Base-by-base conservation (phyloP, 2,329 filamentous ascomycete genomes). In the Colletotrichum orchidophilum region DNA sequence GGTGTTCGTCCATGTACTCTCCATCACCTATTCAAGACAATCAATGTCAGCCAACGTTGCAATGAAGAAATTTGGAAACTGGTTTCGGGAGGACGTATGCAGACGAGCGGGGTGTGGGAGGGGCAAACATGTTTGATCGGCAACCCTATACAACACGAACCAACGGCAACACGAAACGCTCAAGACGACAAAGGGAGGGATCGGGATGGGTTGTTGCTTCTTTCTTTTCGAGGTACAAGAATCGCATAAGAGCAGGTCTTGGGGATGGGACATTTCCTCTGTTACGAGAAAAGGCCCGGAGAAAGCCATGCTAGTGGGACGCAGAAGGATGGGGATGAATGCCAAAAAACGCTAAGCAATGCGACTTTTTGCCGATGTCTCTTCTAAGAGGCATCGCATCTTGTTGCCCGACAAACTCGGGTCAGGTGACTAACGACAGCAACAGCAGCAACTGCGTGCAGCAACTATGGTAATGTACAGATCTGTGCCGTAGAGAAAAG, bases 1-100 rank as follows among this genome's bases (percentile, higher is more conserved):
- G 87, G 81, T 91, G 88, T 78, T 90, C 87, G 78, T 90, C 87
- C 84, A 91, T 91, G 78, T 84, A 78, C 76, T 87, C 87, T 83
- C 88, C 88, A 80, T 88, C 89, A 81, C 87, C 91, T 89, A 82
- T 76, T 61, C 29, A 55, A 46, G 46, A 67, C 24, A 53, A 15
- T 29, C 27, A 78, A 78, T 61, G 70, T 72, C 70, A 72, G 70
- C 54, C 61, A 75, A 72, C 62, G 62, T 71, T 66, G 60, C 55
- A 73, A 35, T 72, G 54, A 64, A 71, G 60, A 27, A 53, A n/a
- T 33, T 55, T 59, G 69, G 55, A 71, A 55, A 64, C 59, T 24
- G 50, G 54, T 65, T 61, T 64, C 49, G 66, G 59, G 46, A 26
- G 55, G 42, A 58, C 53, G 60, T 60, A 49, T 72, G 66, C 46